Base-by-base conservation (phyloP, 768 basidiomycete species). In the Leccinum uliginosum region DNA sequence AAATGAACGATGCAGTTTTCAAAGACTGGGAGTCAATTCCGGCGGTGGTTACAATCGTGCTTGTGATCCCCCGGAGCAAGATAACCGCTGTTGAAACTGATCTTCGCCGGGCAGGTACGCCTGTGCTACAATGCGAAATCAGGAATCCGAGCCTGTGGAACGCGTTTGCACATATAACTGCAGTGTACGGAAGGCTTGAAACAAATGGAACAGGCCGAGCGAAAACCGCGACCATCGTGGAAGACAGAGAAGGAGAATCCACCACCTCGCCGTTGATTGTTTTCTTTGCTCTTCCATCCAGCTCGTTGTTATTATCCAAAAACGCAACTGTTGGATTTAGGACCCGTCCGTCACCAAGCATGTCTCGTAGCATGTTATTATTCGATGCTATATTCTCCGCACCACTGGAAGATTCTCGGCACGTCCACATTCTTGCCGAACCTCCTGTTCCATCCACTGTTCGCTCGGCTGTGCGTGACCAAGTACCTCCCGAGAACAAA, bases 41-140 rank as follows among this genome's bases (percentile, higher is more conserved):
- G 2, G 57, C 64, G 1, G 61, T 67, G 1, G 66, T 75, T 10
- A 69, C 70, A 5, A 50, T 77, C 40, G 60, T 69, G 23, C 64
- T 77, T 15, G 62, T 64, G 12, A 57, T 77, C 17, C 75, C 76
- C 9, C 64, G 71, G 15, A 57, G 53, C 51, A 66, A 57, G 49
- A 59, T 73, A 9, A 50, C 26, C 15, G 38, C 56, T 24, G 52
- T 74, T 48, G 67, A 67, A 52, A 19, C 58, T 8, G 55, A 62
- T 0, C 62, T 76, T 44, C 60, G 66, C 11, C 53, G 17, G 7
- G 56, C 44, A 2, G 64, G 60, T 12, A 72, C 64, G 3, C 69
- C 69, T 15, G 10, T 66, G 15, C 58, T 70, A 8, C 64, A 51
- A 27, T 72, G 68, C 55, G 62, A 70, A 23, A 51, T 70, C 48